Conservation (phyloP, 768 basidiomycete species). For the Dentipellis sp. region DNA sequence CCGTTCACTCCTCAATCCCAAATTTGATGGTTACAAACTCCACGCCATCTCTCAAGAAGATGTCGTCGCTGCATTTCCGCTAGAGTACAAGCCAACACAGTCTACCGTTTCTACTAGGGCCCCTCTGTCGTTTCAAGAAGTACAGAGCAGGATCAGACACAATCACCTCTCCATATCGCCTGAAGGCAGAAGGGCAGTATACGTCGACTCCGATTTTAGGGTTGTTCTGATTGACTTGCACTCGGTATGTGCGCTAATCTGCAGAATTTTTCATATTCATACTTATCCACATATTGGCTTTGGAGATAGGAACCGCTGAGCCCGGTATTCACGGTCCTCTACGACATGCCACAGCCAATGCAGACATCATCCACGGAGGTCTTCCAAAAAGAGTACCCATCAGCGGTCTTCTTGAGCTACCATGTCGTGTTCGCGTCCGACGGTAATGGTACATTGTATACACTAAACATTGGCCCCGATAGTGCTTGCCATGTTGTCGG, state of each 20-base stretch:
- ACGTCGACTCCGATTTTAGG: constrained; percentile 55
- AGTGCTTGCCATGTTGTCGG: constrained; percentile 37
- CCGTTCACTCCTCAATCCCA: constrained; percentile 60
- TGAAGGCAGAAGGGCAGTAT: constrained; percentile 41
- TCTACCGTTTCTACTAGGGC: constrained; percentile 50
- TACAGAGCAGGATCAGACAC: constrained; percentile 76
- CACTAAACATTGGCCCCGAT: constrained; percentile 33
- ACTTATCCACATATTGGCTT: too few species aligned
- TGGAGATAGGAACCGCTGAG: too few species aligned
- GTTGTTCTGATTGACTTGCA: constrained; percentile 52
- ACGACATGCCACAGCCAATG: constrained; percentile 50
- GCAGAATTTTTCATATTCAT: too few species aligned
- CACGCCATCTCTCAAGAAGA: constrained; percentile 51
- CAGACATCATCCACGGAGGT: constrained; percentile 28
- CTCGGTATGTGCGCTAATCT: constrained; percentile 35
- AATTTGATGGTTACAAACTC: constrained; percentile 81
- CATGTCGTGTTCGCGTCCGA: constrained; percentile 51
- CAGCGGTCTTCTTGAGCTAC: constrained; percentile 45
- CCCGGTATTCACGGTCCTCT: constrained; percentile 21
- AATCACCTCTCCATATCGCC: constrained; percentile 60
- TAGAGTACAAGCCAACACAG: constrained; percentile 38
- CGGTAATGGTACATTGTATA: constrained; percentile 60
- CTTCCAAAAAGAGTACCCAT: constrained; percentile 66
- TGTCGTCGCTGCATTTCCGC: constrained; percentile 37
- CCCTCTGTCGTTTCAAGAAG: constrained; percentile 69